phyloP scores from a whole-genome alignment of 1,284 basidiomycete species.

The Thelephora terrestris region DNA sequence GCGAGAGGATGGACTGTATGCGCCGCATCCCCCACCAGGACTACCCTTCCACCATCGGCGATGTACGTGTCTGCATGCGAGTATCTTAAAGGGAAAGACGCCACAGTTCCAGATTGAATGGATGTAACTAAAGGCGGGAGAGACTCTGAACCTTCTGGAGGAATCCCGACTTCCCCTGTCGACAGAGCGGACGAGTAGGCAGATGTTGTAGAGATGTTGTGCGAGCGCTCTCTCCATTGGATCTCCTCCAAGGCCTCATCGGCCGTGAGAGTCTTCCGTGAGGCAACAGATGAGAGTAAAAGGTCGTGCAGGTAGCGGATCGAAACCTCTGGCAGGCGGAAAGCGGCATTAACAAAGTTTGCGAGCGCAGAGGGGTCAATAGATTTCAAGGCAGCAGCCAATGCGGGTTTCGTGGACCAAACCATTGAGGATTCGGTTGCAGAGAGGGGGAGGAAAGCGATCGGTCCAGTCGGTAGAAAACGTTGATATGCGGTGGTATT shows the following conservation, averaged over 20 bases:
- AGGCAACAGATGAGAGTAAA: conserved; percentile 43
- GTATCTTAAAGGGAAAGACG: conserved; percentile 85
- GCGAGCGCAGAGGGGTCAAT: conserved; percentile 59
- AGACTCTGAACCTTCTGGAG: conserved; percentile 48
- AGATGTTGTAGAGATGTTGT: conserved; percentile 51
- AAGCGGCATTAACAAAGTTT: conserved; percentile 84
- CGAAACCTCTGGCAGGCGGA: conserved; percentile 75
- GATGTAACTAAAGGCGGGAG: conserved; percentile 70
- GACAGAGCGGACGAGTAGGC: conserved; percentile 37
- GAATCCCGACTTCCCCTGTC: conserved; percentile 34
- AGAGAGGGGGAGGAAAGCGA: conserved; percentile 87
- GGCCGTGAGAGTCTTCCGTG: conserved; percentile 33
- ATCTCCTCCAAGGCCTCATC: conserved; percentile 49
- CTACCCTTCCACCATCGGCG: conserved; percentile 70
- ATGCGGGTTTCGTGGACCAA: conserved; percentile 82
- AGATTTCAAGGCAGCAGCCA: conserved; percentile 68
- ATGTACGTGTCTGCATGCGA: conserved; percentile 86
- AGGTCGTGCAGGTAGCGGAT: conserved; percentile 59
- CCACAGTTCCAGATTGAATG: conserved; percentile 70
- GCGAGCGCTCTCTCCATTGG: conserved; percentile 56
- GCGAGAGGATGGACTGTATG: conserved; percentile 96
- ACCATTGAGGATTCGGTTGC: conserved; percentile 79
- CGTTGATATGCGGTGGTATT: conserved; percentile 89
- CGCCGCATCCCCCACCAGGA: conserved; percentile 91
- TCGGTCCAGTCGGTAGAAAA: conserved; percentile 92